phyloP scores from a whole-genome alignment of 139 green algal genomes.

The Microglena sp. region DNA sequence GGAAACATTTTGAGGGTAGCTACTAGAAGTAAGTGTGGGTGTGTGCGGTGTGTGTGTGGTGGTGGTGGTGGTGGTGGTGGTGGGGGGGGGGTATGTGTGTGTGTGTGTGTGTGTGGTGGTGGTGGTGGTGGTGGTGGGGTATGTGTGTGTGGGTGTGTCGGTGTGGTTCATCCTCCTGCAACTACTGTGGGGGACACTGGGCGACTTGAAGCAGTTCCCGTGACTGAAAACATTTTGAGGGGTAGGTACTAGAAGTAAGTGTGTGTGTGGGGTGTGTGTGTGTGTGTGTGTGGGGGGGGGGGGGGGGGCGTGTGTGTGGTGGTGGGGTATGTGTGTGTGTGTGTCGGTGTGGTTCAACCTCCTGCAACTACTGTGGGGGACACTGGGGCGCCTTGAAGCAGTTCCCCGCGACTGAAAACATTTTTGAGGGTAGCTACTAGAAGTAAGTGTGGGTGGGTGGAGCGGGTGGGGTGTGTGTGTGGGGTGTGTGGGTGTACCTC shows the following conservation, averaged over 20 bases:
- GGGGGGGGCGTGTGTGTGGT: background rate
- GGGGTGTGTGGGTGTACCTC: background rate
- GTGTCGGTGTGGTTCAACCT: no score
- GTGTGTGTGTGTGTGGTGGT: no score
- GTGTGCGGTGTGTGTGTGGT: no score
- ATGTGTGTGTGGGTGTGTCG: constrained; percentile 65
- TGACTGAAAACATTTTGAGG: constrained; percentile 11
- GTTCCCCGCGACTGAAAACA: constrained; percentile 20
- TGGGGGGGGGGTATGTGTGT: no score
- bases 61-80: background rate
- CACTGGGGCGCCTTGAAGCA: no score
- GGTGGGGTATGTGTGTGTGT: no score
- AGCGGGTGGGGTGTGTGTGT: background rate
- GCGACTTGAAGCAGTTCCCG: constrained; percentile 20
- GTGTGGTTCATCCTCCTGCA: constrained; percentile 63
- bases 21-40: background rate
- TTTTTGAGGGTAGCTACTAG: background rate
- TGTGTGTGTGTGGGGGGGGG: background rate
- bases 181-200: constrained; percentile 41
- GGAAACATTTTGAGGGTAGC: background rate
- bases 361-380: no score
- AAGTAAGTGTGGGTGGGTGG: background rate
- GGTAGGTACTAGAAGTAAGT: background rate
- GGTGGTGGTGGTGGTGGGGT: no score
- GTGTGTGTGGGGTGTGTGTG: no score